Conservation (phyloP, 495 filamentous ascomycete species). For the Polyplosphaeria fusca region DNA sequence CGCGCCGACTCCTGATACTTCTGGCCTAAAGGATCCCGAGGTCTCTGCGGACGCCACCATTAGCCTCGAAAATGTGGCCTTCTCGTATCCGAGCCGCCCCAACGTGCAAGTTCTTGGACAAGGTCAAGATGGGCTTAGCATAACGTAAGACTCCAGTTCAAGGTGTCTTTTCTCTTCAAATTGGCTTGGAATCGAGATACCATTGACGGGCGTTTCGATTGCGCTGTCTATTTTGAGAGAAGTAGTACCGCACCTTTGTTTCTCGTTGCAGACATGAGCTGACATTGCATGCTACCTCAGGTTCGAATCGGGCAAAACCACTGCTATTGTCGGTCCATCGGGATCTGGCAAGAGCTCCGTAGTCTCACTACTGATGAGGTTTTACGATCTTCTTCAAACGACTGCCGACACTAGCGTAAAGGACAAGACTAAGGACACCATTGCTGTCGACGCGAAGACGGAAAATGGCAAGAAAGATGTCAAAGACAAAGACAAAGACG, state of each 20-base stretch:
- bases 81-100: conserved; percentile 35
- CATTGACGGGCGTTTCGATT: too few species aligned
- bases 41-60: conserved; percentile 30
- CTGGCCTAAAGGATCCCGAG: conserved; percentile 32
- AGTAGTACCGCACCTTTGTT: too few species aligned
- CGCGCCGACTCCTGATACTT: conserved; percentile 27
- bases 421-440: conserved; percentile 1
- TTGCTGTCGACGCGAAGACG: neutral
- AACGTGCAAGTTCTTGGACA: conserved; percentile 35
- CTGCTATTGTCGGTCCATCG: conserved; percentile 38
- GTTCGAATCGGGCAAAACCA: conserved; percentile 36
- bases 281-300: too few species aligned
- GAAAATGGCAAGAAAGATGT: neutral
- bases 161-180: too few species aligned
- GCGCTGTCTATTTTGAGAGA: too few species aligned
- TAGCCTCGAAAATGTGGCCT: conserved; percentile 29
- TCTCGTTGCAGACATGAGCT: too few species aligned
- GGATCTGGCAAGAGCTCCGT: conserved; percentile 40
- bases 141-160: too few species aligned
- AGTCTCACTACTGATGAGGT: conserved; percentile 33
- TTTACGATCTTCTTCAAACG: conserved; percentile 29
- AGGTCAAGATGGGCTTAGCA: conserved; percentile 29
- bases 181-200: too few species aligned
- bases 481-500: neutral
- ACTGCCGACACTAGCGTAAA: neutral